Conservation (phyloP, 768 basidiomycete species). For the Dacryopinax spathularia region DNA sequence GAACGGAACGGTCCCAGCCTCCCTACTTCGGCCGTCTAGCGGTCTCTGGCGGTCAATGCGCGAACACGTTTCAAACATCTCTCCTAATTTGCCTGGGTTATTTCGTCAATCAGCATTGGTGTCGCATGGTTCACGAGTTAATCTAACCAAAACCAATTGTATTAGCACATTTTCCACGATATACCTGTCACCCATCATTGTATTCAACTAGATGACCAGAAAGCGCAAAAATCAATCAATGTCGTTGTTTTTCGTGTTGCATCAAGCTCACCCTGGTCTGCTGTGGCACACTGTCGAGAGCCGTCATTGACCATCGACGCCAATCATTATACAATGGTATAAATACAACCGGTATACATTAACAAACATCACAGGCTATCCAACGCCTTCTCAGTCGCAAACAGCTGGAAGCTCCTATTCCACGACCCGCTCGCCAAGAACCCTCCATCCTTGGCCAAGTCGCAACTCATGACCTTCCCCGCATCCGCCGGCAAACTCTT, state of each 20-base stretch:
- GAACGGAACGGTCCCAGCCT: neutral
- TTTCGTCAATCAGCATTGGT: too few relatives aligned
- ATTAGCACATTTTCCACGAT: neutral
- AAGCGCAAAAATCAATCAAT: neutral
- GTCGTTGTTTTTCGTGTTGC: neutral
- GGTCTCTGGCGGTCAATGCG: too few relatives aligned
- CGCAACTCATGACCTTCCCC: slow-evolving; percentile 98
- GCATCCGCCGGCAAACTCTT: slow-evolving; percentile 81
- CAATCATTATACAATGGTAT: neutral
- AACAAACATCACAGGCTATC: neutral
- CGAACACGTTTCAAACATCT: too few relatives aligned
- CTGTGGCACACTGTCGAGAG: too few relatives aligned
- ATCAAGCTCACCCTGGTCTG: too few relatives aligned
- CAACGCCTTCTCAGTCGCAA: slow-evolving; percentile 49
- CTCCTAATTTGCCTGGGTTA: too few relatives aligned
- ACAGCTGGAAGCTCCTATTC: slow-evolving; percentile 88
- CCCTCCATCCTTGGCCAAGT: slow-evolving; percentile 69
- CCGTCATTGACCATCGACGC: too few relatives aligned
- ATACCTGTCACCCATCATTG: neutral
- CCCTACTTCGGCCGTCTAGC: neutral
- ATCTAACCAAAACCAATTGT: neutral
- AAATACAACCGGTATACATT: neutral
- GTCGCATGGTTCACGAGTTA: neutral
- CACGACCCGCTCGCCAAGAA: slow-evolving; percentile 82
- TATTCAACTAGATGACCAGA: slow-evolving; percentile 1